Percentiles rank a stretch among this genome's conserved stretches.
Evolutionary conservation across 768 basidiomycete species (phyloP).

Genomic region (Leucocoprinus birnbaumii): DNA sequence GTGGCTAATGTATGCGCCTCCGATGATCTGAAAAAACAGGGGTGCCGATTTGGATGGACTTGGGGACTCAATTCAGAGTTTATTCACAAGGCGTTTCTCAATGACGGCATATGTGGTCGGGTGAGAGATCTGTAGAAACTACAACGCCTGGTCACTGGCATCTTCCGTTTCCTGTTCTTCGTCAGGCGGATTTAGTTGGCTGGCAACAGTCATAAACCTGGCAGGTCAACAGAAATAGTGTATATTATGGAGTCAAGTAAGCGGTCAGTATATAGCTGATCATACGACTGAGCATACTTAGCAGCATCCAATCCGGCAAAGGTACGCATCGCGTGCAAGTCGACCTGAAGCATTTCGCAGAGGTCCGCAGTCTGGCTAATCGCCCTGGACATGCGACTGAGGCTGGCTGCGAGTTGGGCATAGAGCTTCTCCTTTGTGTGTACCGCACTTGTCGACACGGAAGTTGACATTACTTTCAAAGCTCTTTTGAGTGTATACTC

Average conservation of each 20-base stretch:
- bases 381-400: constrained; percentile 65
- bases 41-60: no score
- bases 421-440: constrained; percentile 83
- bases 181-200: constrained; percentile 31
- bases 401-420: constrained; percentile 62
- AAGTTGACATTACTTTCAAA: background rate
- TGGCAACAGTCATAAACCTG: constrained; percentile 43
- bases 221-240: background rate
- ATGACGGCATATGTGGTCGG: no score
- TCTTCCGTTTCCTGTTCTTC: constrained; percentile 20
- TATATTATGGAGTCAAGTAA: background rate
- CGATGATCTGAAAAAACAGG: no score
- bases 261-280: background rate
- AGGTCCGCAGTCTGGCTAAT: constrained; percentile 70
- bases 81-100: no score
- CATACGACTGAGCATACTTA: constrained; percentile 49
- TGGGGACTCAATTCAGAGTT: no score
- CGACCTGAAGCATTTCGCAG: constrained; percentile 72
- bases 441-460: constrained; percentile 54
- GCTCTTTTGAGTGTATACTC: no score
- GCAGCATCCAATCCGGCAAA: constrained; percentile 80
- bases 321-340: constrained; percentile 75
- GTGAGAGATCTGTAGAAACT: no score
- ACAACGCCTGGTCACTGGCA: background rate
- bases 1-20: no score